Base-by-base conservation (phyloP, 345 rosid species). In the Raphanus raphanistrum region DNA sequence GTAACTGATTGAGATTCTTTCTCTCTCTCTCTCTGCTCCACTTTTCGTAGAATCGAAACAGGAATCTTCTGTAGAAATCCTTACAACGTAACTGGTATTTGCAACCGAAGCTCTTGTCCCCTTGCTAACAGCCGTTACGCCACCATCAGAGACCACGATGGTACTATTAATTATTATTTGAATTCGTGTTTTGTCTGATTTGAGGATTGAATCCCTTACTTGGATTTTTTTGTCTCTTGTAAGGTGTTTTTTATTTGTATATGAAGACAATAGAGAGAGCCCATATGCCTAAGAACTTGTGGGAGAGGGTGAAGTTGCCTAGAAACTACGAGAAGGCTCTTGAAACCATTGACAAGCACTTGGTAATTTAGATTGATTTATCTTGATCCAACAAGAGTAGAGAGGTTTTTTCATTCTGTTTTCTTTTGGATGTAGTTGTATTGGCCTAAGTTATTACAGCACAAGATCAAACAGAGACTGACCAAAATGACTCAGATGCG, bases 401-500 rank as follows among this genome's bases (percentile, higher is more conserved):
- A 17, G 16, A 61, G 72, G n/a, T 13, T 60, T 15, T 68, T 35
- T 71, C 52, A 52, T 48, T 45, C 27, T 4, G 27, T 27, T 60
- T 78, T 43, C 1, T 50, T n/a, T 50, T 50, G 15, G 55, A 32
- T 72, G n/a, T 73, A 95, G 98, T 82, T 86, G 87, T 91, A 91
- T 75, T 93, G 98, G 97, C 98, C 97, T 0, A 90, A 93, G 88
- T 79, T 96, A 68, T 86, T 96, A 66, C 87, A 87, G 59, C 98
- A 93, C 81, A 96, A 96, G 83, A 84, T 85, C 63, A 96, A 96
- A 85, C 98, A 91, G 76, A 87, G 97, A 45, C 80, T 96, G 78
- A 96, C 99, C 2, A 96, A 96, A 81, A 93, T 96, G 99, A 93
- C 97, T 58, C 99, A 96, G 75, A 96, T 93, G 99, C 95, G 97